phyloP scores from a whole-genome alignment of 2,329 filamentous ascomycete genomes.

The Talaromyces marneffei region DNA sequence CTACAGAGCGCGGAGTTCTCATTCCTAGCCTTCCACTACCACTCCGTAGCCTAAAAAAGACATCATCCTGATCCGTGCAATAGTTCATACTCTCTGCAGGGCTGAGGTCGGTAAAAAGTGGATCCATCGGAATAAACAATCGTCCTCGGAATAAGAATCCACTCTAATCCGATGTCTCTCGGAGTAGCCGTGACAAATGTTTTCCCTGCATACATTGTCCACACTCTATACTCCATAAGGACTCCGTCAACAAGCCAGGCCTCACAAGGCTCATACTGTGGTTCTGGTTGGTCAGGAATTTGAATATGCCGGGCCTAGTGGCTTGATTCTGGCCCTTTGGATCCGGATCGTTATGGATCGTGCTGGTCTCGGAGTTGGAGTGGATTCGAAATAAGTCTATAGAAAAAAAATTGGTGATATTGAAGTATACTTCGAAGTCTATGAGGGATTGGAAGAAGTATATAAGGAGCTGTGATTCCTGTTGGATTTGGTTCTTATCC shows the following conservation, averaged over 20 bases:
- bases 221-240: neutral
- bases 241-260: neutral
- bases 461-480: slow-evolving; percentile 6
- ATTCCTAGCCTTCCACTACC: neutral
- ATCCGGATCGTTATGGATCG: neutral
- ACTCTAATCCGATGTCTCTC: neutral
- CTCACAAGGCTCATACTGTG: neutral
- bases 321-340: neutral
- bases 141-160: neutral
- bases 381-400: neutral
- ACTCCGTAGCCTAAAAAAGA: neutral
- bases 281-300: neutral
- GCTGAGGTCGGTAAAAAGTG: neutral
- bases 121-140: neutral
- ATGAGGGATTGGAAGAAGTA: neutral
- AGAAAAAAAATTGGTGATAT: neutral
- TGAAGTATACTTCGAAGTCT: neutral
- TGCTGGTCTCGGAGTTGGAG: slow-evolving; percentile 1
- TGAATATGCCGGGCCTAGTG: neutral
- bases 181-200: too few relatives aligned
- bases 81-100: neutral
- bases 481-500: neutral
- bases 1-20: neutral
- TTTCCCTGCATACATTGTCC: neutral
- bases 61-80: neutral